Conservation (phyloP, 495 filamentous ascomycete species). For the Neurospora hispaniola region DNA sequence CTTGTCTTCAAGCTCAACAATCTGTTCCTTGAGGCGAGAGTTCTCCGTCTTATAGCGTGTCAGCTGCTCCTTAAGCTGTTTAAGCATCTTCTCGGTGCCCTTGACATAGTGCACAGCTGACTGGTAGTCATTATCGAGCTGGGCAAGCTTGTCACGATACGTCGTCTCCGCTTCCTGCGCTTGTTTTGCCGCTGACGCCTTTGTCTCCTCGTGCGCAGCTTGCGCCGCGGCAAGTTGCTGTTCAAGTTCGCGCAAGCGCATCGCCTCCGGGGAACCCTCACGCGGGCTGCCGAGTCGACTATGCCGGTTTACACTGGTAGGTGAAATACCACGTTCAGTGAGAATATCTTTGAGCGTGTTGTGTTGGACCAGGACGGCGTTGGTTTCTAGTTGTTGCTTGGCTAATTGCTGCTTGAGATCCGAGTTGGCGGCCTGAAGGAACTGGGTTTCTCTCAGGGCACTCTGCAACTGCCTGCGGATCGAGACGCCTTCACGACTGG, state of each 20-base stretch:
- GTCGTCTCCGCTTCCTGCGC: constrained; percentile 73
- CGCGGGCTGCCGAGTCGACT: constrained; percentile 42
- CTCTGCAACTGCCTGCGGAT: constrained; percentile 82
- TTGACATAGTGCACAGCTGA: constrained; percentile 99
- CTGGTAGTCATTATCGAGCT: constrained; percentile 93
- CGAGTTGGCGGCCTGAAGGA: constrained; percentile 60
- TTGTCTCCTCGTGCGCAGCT: constrained; percentile 75
- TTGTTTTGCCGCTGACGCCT: constrained; percentile 59
- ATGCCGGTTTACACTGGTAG: constrained; percentile 41
- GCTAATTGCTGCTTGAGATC: constrained; percentile 72
- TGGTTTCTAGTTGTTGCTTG: constrained; percentile 76
- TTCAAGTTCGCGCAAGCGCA: constrained; percentile 79
- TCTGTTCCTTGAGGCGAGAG: constrained; percentile 65
- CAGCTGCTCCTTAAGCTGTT: constrained; percentile 95
- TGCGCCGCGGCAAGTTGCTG: constrained; percentile 71
- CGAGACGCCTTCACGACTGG: constrained; percentile 80
- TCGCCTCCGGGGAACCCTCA: constrained; percentile 65
- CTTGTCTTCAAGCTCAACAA: constrained; percentile 49
- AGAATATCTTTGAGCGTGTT: constrained; percentile 87
- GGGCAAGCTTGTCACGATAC: constrained; percentile 83
- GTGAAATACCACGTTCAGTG: constrained; percentile 70
- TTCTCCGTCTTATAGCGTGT: constrained; percentile 81
- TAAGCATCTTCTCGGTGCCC: constrained; percentile 97
- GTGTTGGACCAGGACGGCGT: constrained; percentile 83
- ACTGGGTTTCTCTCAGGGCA: constrained; percentile 68